Base-by-base conservation (phyloP, 768 basidiomycete species). In the Mycena venus region DNA sequence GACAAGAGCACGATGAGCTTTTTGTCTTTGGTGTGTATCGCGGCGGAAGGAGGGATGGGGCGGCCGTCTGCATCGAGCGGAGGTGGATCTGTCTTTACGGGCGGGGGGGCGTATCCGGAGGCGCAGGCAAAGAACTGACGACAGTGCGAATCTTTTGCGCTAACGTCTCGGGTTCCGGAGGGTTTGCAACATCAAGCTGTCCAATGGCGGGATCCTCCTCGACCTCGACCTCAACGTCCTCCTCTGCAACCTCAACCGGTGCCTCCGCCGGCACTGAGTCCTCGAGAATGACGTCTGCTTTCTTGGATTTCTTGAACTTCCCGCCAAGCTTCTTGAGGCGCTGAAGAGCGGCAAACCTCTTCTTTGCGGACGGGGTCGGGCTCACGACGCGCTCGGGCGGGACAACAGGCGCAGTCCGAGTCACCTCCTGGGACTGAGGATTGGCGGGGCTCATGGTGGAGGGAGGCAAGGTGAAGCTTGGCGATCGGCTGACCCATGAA, bases 131-230 rank as follows among this genome's bases (percentile, higher is more conserved):
- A 3, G 86, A 80, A 62, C 87, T 81, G 44, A 92, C 82, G n/a
- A 92, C 79, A 14, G 84, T 82, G 77, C 91, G 91, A 51, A 92
- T 88, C 68, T 82, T 87, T 65, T 85, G 84, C 7, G 90, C 89
- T 23, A 93, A 84, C 1, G 86, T 85, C 36, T 80, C 79, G 0
- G 89, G 83, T 68, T 88, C 88, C 3, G 86, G 81, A 23, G 80
- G 75, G 31, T 82, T 77, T n/a, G 66, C 4, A 19, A 70, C 40
- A n/a, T 61, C 59, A 2, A 73, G 59, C 49, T 51, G 27, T 17
- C 49, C 75, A 14, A 67, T 25, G 34, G 53, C 58, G 23, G 55
- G 17, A 17, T 61, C 67, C 55, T 34, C 67, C 5, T 4, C 34
- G 32, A 49, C 19, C 47, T 65, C 74, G 7, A 31, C 25, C 32